These are phyloP conservation scores for Picochlorum sp. DNA, from an alignment of 139 green algal genomes.

Conservation along the genomic window DNA sequence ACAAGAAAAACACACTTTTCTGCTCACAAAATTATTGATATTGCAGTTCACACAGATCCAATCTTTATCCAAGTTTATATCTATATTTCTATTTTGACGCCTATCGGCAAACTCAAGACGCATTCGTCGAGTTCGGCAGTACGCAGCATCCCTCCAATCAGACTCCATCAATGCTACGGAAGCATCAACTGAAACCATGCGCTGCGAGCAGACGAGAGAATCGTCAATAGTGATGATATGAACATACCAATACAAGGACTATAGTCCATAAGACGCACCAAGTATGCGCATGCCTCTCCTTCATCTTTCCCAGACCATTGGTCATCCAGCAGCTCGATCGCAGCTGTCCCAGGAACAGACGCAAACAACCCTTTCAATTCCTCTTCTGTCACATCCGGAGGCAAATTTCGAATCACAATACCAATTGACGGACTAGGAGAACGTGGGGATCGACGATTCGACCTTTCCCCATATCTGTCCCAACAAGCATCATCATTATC, in stretches of 20 bases:
- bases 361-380: background rate
- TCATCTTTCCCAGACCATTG: background rate
- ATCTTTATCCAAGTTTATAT: background rate
- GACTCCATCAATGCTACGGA: background rate
- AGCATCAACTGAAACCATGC: background rate
- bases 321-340: background rate
- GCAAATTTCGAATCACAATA: background rate
- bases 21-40: background rate
- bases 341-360: background rate
- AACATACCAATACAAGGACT: no score
- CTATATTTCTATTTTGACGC: background rate
- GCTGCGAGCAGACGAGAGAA: no score
- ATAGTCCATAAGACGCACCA: no score
- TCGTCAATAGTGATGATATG: no score
- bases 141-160: background rate
- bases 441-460: no score
- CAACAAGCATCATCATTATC: no score
- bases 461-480: no score
- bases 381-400: background rate
- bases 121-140: background rate
- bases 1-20: background rate
- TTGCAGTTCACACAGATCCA: background rate
- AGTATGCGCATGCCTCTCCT: background rate
- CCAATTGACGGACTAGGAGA: no score
- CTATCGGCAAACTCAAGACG: background rate